Percentiles rank a stretch among this genome's conserved stretches.
These are phyloP conservation scores for Kodamaea kakaduensis DNA, from an alignment of 805 yeast genomes.

Conservation along the genomic window DNA sequence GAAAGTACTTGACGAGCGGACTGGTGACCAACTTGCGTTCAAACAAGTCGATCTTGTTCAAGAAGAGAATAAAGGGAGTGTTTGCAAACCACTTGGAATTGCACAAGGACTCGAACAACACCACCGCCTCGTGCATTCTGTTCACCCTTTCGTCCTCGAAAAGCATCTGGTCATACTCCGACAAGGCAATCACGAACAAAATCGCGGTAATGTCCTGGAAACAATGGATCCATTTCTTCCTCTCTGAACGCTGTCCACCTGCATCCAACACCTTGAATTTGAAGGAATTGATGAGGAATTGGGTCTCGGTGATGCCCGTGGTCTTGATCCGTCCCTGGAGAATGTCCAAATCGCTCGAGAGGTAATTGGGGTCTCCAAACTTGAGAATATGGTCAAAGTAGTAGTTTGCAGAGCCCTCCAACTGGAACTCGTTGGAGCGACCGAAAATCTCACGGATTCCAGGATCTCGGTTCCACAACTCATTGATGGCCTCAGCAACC, in stretches of 20 bases:
- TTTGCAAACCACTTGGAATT: constrained; percentile 80
- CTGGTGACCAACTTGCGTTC: constrained; percentile 62
- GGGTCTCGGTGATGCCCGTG: constrained; percentile 89
- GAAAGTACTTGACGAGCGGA: constrained; percentile 70
- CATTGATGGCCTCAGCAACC: constrained; percentile 66
- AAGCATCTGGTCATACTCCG: constrained; percentile 88
- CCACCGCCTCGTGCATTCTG: constrained; percentile 85
- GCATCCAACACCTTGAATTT: constrained; percentile 84
- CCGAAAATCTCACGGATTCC: constrained; percentile 61
- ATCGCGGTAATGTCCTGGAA: constrained; percentile 88
- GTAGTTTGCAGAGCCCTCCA: constrained; percentile 78
- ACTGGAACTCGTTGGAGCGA: constrained; percentile 72
- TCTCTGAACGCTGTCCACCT: constrained; percentile 91
- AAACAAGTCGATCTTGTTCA: constrained; percentile 84
- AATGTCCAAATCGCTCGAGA: constrained; percentile 79
- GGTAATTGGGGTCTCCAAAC: constrained; percentile 60
- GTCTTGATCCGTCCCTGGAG: constrained; percentile 90
- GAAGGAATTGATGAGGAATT: constrained; percentile 59
- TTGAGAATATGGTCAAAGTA: constrained; percentile 71
- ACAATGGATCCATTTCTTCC: constrained; percentile 93
- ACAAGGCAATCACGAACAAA: constrained; percentile 80
- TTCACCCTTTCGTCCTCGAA: constrained; percentile 88
- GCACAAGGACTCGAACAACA: constrained; percentile 76
- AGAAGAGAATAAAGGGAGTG: constrained; percentile 84
- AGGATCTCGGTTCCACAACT: constrained; percentile 64